These are phyloP conservation scores for Trichoderma asperelloides DNA, from an alignment of 495 filamentous ascomycete genomes.

Conservation along the genomic window DNA sequence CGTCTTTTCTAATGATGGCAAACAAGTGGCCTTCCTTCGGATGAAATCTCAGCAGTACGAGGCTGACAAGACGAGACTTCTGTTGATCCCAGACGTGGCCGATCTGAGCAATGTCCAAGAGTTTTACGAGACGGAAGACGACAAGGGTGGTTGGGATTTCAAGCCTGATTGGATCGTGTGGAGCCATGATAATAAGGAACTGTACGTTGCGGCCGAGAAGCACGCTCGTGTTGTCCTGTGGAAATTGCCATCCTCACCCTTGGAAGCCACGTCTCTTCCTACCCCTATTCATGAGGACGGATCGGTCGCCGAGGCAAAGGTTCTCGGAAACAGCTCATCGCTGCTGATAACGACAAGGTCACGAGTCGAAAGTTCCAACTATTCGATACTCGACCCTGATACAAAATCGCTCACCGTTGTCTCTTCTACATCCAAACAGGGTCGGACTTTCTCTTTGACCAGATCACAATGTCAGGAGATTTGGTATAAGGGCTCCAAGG, in stretches of 20 bases:
- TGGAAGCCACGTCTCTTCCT: constrained; percentile 40
- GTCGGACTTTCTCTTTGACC: constrained; percentile 59
- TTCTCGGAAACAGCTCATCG: constrained; percentile 37
- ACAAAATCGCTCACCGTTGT: constrained; percentile 35
- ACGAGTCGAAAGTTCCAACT: constrained; percentile 60
- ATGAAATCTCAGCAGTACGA: constrained; percentile 82
- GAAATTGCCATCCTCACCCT: constrained; percentile 47
- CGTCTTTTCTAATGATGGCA: constrained; percentile 65
- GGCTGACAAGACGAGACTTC: constrained; percentile 72
- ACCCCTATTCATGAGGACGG: constrained; percentile 51
- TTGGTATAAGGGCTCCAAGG: constrained; percentile 48
- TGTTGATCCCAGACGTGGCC: constrained; percentile 52
- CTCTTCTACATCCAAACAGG: constrained; percentile 61
- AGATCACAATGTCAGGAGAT: constrained; percentile 56
- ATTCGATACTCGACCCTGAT: constrained; percentile 49
- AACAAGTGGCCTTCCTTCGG: constrained; percentile 66
- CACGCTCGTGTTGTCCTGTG: constrained; percentile 55
- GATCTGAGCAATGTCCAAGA: constrained; percentile 54
- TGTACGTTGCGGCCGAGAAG: constrained; percentile 62
- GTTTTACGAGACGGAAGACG: constrained; percentile 53
- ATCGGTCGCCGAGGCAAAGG: constrained; percentile 48
- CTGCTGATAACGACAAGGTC: constrained; percentile 59
- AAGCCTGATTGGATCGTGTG: constrained; percentile 59
- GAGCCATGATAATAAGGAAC: constrained; percentile 51
- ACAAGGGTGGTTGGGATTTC: constrained; percentile 56